Conservation (phyloP, 192 early-diverging fungal genomes). For the Entophlyctis luteolus region DNA sequence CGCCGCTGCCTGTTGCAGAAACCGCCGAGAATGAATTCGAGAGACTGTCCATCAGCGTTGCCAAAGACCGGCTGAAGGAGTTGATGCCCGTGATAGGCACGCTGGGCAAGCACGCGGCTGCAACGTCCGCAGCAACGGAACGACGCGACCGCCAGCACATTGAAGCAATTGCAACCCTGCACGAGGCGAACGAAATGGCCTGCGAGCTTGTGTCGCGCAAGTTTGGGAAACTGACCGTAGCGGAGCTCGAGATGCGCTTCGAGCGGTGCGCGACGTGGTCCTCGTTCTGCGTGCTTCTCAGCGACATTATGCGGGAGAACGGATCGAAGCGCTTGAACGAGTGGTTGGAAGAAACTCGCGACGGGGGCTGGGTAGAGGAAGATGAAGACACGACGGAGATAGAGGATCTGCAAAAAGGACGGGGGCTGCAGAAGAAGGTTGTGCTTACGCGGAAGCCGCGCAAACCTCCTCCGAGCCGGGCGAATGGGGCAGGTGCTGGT, state of each 20-base stretch:
- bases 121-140: not conserved
- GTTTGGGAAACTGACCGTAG: not conserved
- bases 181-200: not conserved
- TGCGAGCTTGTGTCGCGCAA: not conserved
- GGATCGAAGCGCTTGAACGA: not conserved
- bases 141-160: not conserved
- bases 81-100: not conserved
- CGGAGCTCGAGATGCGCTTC: constrained; percentile 5
- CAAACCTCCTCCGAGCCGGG: no score
- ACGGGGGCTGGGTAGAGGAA: constrained; percentile 25
- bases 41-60: not conserved
- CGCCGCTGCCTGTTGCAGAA: not conserved
- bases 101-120: not conserved
- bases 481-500: no score
- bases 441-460: not conserved
- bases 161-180: not conserved
- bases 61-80: not conserved
- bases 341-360: constrained; percentile 14
- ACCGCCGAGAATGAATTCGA: not conserved
- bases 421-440: not conserved
- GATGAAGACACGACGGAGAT: constrained; percentile 10
- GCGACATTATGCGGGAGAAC: constrained; percentile 10
- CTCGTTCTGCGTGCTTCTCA: constrained; percentile 5
- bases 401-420: not conserved
- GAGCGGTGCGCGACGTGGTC: constrained; percentile 13